Base-by-base conservation (phyloP, 2,329 filamentous ascomycete genomes). In the Trichoderma pleuroti region DNA sequence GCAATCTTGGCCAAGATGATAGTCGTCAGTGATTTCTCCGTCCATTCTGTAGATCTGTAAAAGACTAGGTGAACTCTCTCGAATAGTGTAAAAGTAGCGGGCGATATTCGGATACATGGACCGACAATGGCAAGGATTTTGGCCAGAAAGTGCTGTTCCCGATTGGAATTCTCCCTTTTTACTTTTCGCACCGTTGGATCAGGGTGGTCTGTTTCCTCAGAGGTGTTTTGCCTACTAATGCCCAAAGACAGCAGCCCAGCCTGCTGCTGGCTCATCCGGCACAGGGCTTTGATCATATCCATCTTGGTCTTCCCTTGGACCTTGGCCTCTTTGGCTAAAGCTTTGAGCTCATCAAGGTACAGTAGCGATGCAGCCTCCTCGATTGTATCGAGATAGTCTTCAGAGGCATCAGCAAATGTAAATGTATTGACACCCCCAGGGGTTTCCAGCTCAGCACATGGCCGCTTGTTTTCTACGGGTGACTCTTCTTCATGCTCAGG, bases 41-140 rank as follows among this genome's bases (percentile, higher is more conserved):
- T 97, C 96, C 96, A 99, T 78, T 97, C 93, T 0, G 93, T 97
- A 11, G 94, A 98, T 71, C 95, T 88, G 80, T 98, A 98, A 79
- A 98, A 99, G 32, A 99, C 94, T 3, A 99, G 83, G 81, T 98
- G 96, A 0, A 98, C 94, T 30, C 96, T 89, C 79, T 98, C 94
- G 76, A 99, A 99, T 0, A 99, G 86, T 76, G 90, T 93, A 73
- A 94, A 87, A 0, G 91, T 86, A 0, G 87, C 82, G 0, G 91
- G 81, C 0, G 93, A 93, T 14, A 99, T 87, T 46, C 95, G 87
- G 72, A 98, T 91, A 74, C 94, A 97, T 16, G 93, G 89, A 0
- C 96, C 96, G 0, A 92, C 92, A 70, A 90, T 90, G 34, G 86
- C 85, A 74, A 94, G 81, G 54, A 97, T 95, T 80, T 93, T 97